Percentiles rank a stretch among this genome's conserved stretches.
These are phyloP conservation scores for Lentinula boryana DNA, from an alignment of 768 basidiomycete species.

Conservation along the genomic window DNA sequence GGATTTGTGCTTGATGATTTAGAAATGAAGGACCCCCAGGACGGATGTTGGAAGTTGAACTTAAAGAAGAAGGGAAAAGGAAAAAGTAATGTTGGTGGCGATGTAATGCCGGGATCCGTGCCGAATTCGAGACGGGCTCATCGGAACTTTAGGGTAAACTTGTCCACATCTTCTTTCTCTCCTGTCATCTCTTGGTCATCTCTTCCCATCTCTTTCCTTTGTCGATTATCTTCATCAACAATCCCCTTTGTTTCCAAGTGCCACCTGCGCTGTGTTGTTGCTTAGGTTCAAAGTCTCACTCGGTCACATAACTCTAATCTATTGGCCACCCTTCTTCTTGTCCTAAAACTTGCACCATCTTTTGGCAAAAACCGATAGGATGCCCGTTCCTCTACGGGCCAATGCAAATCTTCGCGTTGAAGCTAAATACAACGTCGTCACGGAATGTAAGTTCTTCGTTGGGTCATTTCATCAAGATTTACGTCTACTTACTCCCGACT, in stretches of 20 bases:
- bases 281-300: background rate
- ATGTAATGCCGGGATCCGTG: background rate
- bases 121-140: background rate
- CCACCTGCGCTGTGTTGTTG: background rate
- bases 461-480: background rate
- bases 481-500: background rate
- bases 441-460: constrained; percentile 39
- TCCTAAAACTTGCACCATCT: background rate
- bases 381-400: constrained; percentile 47
- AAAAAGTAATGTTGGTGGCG: background rate
- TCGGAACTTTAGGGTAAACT: background rate
- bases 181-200: background rate
- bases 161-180: background rate
- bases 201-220: background rate
- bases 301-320: background rate
- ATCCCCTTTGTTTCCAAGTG: background rate
- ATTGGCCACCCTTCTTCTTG: background rate
- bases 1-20: too few species aligned
- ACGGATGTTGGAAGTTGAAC: too few species aligned
- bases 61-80: too few species aligned
- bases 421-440: constrained; percentile 53
- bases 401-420: constrained; percentile 38
- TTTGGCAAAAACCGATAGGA: constrained; percentile 12
- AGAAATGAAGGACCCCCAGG: too few species aligned
- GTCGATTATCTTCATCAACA: background rate